Conservation (phyloP, 306 rosid species). For the Dalbergia cultrata region DNA sequence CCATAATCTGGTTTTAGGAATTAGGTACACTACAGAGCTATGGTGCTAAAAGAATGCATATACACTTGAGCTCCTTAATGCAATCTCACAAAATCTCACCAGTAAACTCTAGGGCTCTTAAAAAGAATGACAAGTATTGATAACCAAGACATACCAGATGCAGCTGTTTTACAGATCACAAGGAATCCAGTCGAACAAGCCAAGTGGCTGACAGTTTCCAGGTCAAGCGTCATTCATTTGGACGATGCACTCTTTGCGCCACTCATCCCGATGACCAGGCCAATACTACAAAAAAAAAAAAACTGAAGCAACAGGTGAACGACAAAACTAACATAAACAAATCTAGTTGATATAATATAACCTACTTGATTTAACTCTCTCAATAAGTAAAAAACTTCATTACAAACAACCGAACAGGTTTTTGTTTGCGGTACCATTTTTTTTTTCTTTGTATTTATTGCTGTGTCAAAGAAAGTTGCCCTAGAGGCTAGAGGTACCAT, state of each 20-base stretch:
- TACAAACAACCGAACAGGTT: background rate
- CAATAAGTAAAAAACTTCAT: background rate
- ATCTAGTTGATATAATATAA: background rate
- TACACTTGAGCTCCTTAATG: background rate
- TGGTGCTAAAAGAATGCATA: background rate
- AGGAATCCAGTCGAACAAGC: background rate
- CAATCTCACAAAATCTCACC: conserved; percentile 20
- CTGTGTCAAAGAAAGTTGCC: background rate
- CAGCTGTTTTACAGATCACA: background rate
- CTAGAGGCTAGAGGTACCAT: background rate
- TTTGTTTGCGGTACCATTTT: background rate
- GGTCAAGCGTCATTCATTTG: background rate
- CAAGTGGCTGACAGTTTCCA: background rate
- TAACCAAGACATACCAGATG: conserved; percentile 18
- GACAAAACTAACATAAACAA: background rate
- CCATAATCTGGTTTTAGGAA: background rate
- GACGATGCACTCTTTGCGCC: background rate
- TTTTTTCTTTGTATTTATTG: background rate
- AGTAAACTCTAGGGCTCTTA: conserved; percentile 7
- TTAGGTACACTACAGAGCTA: background rate
- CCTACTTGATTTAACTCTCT: conserved; percentile 1
- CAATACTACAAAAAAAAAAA: background rate
- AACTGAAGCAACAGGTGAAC: background rate
- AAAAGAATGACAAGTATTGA: background rate
- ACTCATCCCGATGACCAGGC: background rate